Evolutionary conservation across 345 rosid species (phyloP).

Genomic region (Raphanus raphanistrum): DNA sequence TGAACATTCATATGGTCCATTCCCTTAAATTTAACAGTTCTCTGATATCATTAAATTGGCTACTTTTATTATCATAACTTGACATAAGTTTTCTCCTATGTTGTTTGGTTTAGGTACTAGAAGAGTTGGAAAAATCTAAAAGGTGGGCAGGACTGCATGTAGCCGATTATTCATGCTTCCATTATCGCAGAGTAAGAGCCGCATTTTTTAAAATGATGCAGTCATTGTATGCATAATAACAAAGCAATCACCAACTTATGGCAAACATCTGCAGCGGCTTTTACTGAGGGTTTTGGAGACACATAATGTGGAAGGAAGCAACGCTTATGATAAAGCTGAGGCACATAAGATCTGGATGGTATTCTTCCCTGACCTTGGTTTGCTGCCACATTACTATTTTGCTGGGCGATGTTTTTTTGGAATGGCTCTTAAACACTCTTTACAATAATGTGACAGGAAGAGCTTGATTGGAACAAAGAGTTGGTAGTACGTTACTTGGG

Average conservation of each 20-base stretch:
- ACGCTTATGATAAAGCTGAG: constrained; percentile 31
- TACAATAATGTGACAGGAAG: constrained; percentile 58
- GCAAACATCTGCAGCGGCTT: constrained; percentile 51
- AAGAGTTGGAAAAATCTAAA: constrained; percentile 67
- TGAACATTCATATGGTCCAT: neutral
- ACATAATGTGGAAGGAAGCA: constrained; percentile 17
- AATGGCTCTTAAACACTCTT: neutral
- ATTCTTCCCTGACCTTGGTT: neutral
- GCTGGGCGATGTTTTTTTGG: too few relatives aligned
- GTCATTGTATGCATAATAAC: neutral
- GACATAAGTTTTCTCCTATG: neutral
- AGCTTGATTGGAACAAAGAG: constrained; percentile 73
- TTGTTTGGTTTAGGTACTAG: constrained; percentile 54
- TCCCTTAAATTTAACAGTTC: neutral
- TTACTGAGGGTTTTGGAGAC: constrained; percentile 47
- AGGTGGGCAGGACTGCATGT: constrained; percentile 79
- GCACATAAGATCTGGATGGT: constrained; percentile 60
- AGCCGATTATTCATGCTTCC: constrained; percentile 92
- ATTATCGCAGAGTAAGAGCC: constrained; percentile 72
- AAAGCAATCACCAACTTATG: neutral
- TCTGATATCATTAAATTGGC: neutral
- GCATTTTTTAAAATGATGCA: neutral
- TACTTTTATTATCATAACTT: neutral
- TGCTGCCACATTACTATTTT: neutral
- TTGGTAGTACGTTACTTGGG: constrained; percentile 71